Conservation (phyloP, 2,329 filamentous ascomycete species). For the Ascochyta koolunga region DNA sequence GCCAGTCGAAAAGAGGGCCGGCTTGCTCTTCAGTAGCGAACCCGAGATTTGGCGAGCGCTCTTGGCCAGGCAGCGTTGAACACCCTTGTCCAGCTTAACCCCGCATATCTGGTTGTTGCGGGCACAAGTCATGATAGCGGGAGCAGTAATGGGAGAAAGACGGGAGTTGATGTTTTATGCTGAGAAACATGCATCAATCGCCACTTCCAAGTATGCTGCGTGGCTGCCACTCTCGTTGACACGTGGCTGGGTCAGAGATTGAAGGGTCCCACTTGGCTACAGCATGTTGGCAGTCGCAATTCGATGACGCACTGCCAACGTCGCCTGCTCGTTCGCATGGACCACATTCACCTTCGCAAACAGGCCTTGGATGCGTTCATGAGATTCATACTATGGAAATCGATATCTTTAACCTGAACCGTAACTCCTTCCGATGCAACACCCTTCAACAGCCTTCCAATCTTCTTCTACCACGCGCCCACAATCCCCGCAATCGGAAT, state of each 20-base stretch:
- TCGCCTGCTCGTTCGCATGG: not conserved
- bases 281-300: not conserved
- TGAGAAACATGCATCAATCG: not conserved
- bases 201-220: not conserved
- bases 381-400: slow-evolving; percentile 19
- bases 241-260: not conserved
- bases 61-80: slow-evolving; percentile 4
- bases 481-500: slow-evolving; percentile 58
- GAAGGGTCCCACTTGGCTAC: too few species aligned
- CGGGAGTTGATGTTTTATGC: not conserved
- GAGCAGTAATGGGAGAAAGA: not conserved
- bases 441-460: not conserved
- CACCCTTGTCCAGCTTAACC: not conserved
- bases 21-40: slow-evolving; percentile 5
- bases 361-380: not conserved
- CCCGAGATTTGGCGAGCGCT: slow-evolving; percentile 1
- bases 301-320: not conserved
- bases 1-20: not conserved
- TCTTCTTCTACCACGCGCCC: slow-evolving; percentile 47
- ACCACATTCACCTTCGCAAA: not conserved
- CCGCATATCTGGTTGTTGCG: not conserved
- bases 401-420: slow-evolving; percentile 4
- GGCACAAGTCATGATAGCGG: not conserved
- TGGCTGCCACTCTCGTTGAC: not conserved
- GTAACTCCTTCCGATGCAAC: slow-evolving; percentile 33